Conservation (phyloP, 257 asterid genomes). For the Nyctanthes arbortristis region DNA sequence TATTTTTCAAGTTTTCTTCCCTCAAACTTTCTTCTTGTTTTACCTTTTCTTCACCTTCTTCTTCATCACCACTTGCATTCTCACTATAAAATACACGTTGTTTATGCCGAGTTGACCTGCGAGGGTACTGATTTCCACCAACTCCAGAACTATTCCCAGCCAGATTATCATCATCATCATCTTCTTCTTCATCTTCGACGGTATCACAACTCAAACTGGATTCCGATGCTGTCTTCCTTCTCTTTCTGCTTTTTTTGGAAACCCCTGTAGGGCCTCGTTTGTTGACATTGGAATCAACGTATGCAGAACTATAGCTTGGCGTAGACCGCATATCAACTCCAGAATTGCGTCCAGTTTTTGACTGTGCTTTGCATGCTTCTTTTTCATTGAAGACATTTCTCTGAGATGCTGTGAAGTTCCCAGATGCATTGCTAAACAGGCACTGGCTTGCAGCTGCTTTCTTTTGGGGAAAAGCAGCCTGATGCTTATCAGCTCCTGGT, state of each 20-base stretch:
- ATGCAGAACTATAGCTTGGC: background rate
- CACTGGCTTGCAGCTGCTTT: constrained; percentile 14
- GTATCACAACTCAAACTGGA: constrained; percentile 29
- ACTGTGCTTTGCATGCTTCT: background rate
- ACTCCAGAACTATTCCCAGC: background rate
- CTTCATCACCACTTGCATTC: constrained; percentile 28
- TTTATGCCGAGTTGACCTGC: constrained; percentile 39
- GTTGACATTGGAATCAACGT: constrained; percentile 9
- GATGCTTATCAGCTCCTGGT: constrained; percentile 8
- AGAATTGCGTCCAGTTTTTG: too few species aligned
- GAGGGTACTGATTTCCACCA: constrained; percentile 10
- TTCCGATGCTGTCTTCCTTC: constrained; percentile 20
- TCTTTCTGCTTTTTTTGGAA: constrained; percentile 20
- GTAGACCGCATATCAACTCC: constrained; percentile 5
- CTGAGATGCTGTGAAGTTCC: background rate
- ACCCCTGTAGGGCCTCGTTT: constrained; percentile 19
- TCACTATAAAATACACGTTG: constrained; percentile 32
- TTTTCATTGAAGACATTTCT: background rate
- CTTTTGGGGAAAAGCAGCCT: constrained; percentile 19
- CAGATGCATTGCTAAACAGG: constrained; percentile 1
- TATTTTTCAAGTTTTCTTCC: constrained; percentile 23
- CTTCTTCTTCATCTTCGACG: background rate
- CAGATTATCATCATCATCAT: background rate
- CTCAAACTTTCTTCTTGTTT: constrained; percentile 13
- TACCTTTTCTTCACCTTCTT: background rate